phyloP scores from a whole-genome alignment of 305 asterid genomes.

The Fraxinus greggii region DNA sequence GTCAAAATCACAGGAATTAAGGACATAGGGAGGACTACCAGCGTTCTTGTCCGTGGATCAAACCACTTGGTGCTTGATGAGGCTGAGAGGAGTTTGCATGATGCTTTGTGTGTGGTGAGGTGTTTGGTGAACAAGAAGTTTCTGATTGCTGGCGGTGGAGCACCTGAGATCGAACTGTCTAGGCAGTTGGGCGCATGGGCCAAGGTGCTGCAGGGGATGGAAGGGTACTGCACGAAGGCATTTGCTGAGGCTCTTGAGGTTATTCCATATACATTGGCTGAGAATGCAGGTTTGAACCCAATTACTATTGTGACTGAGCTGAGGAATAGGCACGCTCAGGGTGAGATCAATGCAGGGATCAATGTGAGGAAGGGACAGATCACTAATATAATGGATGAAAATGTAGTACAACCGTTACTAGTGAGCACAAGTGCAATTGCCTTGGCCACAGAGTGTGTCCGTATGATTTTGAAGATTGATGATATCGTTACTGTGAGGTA shows the following conservation, averaged over 20 bases:
- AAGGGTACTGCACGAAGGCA: constrained; percentile 83
- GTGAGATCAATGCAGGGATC: constrained; percentile 90
- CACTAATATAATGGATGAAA: constrained; percentile 94
- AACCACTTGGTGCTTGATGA: constrained; percentile 90
- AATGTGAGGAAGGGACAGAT: constrained; percentile 98
- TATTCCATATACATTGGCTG: constrained; percentile 92
- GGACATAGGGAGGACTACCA: constrained; percentile 94
- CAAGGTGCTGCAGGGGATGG: constrained; percentile 94
- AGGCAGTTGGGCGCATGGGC: constrained; percentile 98
- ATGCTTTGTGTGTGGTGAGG: constrained; percentile 92
- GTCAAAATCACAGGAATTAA: constrained; percentile 85
- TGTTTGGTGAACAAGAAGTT: constrained; percentile 90
- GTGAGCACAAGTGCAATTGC: constrained; percentile 93
- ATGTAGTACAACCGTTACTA: constrained; percentile 92
- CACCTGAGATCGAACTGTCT: constrained; percentile 96
- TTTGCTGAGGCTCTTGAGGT: constrained; percentile 99
- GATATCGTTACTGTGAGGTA: constrained; percentile 97
- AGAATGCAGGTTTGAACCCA: constrained; percentile 95
- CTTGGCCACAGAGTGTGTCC: constrained; percentile 92
- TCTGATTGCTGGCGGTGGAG: constrained; percentile 98
- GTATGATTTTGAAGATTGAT: constrained; percentile 97
- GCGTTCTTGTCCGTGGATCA: constrained; percentile 88
- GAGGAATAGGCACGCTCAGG: constrained; percentile 97
- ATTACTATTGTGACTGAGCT: constrained; percentile 88
- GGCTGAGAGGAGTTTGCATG: constrained; percentile 98